These are phyloP conservation scores for Nicotiana sylvestris DNA, from an alignment of 257 asterid species.

Conservation along the genomic window DNA sequence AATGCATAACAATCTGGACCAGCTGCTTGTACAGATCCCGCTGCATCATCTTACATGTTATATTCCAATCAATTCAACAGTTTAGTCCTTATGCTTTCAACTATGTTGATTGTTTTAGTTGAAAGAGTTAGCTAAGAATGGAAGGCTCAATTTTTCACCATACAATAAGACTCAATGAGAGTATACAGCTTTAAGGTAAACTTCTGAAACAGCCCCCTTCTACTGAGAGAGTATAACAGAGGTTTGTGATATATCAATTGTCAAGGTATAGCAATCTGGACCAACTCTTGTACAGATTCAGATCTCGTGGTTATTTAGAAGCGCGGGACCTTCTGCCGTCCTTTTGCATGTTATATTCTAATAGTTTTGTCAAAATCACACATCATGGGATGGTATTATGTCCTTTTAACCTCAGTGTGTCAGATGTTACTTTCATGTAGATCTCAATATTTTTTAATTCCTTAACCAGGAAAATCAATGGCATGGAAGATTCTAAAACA, in stretches of 20 bases:
- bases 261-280: neutral
- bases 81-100: neutral
- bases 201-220: neutral
- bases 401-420: neutral
- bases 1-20: neutral
- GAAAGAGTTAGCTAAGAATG: neutral
- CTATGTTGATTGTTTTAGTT: neutral
- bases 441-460: slow-evolving; percentile 16
- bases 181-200: neutral
- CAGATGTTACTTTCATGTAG: slow-evolving; percentile 10
- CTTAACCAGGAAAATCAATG: slow-evolving; percentile 39
- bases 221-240: neutral
- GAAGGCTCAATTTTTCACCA: neutral
- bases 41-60: neutral
- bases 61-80: neutral
- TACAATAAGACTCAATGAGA: neutral
- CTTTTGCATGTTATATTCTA: neutral
- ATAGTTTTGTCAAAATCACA: neutral
- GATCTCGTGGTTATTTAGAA: neutral
- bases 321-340: neutral
- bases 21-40: neutral
- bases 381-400: neutral
- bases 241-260: neutral
- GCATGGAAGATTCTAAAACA: slow-evolving; percentile 61
- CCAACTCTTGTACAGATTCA: neutral